These are phyloP conservation scores for Saraca asoca DNA, from an alignment of 331 rosid genomes.

Conservation along the genomic window DNA sequence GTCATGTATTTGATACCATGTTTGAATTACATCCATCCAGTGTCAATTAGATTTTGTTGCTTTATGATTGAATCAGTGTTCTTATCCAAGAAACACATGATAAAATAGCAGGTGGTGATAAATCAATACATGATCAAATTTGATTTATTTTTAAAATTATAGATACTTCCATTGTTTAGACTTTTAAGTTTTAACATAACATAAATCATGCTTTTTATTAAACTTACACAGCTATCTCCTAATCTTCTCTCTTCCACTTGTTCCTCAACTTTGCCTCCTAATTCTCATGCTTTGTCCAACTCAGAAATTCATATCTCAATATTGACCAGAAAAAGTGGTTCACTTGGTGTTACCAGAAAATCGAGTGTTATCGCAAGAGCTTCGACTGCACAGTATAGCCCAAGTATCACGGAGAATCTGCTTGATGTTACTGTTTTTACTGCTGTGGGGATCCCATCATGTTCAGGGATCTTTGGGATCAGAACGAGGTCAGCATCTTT, in stretches of 20 bases:
- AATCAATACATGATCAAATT: no score
- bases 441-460: conserved; percentile 63
- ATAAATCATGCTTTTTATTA: no score
- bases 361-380: conserved; percentile 42
- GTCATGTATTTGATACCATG: no score
- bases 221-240: conserved; percentile 27
- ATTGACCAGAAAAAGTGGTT: background rate
- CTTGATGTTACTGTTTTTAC: conserved; percentile 59
- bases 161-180: no score
- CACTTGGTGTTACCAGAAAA: conserved; percentile 3
- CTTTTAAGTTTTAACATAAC: no score
- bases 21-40: no score
- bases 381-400: conserved; percentile 40
- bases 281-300: conserved; percentile 4
- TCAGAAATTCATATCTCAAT: conserved; percentile 12
- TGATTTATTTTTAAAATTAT: no score
- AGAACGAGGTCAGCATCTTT: conserved; percentile 49
- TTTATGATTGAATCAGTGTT: no score
- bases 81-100: no score
- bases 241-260: conserved; percentile 11
- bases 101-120: no score
- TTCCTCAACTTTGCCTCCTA: conserved; percentile 22
- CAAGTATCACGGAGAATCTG: conserved; percentile 47
- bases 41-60: no score
- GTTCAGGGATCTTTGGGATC: conserved; percentile 78